Evolutionary conservation across 2,329 filamentous ascomycete genomes (phyloP).

Genomic region (Aspergillus sojae): DNA sequence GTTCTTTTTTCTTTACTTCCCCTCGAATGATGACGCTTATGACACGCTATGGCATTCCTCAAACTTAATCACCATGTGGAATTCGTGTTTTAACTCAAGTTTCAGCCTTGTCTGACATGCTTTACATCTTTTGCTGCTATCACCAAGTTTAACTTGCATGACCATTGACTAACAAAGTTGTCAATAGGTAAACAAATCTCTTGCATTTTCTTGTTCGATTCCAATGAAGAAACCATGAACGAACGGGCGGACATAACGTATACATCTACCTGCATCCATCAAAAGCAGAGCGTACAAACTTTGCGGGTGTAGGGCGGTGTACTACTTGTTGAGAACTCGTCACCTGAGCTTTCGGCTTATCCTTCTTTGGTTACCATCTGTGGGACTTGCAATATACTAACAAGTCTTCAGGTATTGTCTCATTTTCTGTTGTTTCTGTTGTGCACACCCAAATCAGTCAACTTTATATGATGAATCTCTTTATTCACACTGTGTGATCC

Average conservation of each 20-base stretch:
- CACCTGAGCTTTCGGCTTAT: constrained; percentile 55
- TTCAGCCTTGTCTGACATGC: constrained; percentile 69
- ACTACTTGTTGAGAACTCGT: constrained; percentile 71
- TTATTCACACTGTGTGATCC: constrained; percentile 74
- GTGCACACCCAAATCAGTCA: constrained; percentile 28
- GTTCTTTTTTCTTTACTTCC: constrained; percentile 13
- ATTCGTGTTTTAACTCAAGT: constrained; percentile 61
- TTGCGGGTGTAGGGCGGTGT: constrained; percentile 57
- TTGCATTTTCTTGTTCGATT: constrained; percentile 18
- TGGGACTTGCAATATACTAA: constrained; percentile 23
- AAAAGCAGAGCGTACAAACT: constrained; percentile 66
- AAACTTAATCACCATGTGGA: constrained; percentile 67
- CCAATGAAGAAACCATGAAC: constrained; percentile 67
- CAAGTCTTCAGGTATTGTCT: constrained; percentile 32
- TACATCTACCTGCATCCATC: constrained; percentile 53
- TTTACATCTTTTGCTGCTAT: constrained; percentile 21
- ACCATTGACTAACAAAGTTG: constrained; percentile 33
- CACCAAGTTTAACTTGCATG: constrained; percentile 18
- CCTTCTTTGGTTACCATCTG: constrained; percentile 23
- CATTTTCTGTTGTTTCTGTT: constrained; percentile 15
- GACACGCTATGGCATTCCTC: constrained; percentile 71
- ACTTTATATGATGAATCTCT: constrained; percentile 62
- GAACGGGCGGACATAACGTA: constrained; percentile 70
- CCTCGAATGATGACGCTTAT: constrained; percentile 61
- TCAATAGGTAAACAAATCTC: constrained; percentile 36